phyloP scores from a whole-genome alignment of 176 grass and related monocot species.

The Avena eriantha region DNA sequence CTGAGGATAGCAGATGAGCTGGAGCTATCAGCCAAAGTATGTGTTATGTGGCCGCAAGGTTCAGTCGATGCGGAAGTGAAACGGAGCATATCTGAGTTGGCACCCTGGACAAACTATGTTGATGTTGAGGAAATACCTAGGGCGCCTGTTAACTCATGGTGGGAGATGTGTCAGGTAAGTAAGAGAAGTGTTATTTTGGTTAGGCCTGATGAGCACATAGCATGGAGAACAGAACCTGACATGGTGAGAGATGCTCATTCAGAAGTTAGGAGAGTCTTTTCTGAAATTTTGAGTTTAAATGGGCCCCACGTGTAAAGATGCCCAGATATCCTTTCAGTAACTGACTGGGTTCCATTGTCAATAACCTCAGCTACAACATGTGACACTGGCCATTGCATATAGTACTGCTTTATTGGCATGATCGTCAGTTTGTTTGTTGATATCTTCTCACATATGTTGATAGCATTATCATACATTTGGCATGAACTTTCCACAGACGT shows the following conservation, averaged over 20 bases:
- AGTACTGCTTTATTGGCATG: background rate
- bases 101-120: conserved; percentile 63
- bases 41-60: conserved; percentile 79
- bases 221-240: conserved; percentile 68
- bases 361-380: background rate
- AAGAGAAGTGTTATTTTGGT: conserved; percentile 71
- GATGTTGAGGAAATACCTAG: conserved; percentile 66
- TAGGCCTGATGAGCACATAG: conserved; percentile 91
- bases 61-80: conserved; percentile 37
- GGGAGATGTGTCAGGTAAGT: conserved; percentile 69
- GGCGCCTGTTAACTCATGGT: conserved; percentile 62
- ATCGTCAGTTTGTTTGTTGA: background rate
- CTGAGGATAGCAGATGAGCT: conserved; percentile 63
- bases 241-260: conserved; percentile 36
- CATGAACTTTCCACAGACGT: background rate
- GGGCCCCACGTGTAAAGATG: conserved; percentile 24
- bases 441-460: conserved; percentile 3
- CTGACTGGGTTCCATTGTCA: background rate
- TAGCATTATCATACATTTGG: background rate
- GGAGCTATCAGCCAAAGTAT: conserved; percentile 66
- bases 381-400: background rate
- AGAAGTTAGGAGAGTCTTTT: conserved; percentile 65
- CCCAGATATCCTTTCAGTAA: conserved; percentile 20
- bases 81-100: conserved; percentile 45
- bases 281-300: conserved; percentile 51